These are phyloP conservation scores for Coccomyxa subellipsoidea DNA, from an alignment of 163 green algal species.

Conservation along the genomic window DNA sequence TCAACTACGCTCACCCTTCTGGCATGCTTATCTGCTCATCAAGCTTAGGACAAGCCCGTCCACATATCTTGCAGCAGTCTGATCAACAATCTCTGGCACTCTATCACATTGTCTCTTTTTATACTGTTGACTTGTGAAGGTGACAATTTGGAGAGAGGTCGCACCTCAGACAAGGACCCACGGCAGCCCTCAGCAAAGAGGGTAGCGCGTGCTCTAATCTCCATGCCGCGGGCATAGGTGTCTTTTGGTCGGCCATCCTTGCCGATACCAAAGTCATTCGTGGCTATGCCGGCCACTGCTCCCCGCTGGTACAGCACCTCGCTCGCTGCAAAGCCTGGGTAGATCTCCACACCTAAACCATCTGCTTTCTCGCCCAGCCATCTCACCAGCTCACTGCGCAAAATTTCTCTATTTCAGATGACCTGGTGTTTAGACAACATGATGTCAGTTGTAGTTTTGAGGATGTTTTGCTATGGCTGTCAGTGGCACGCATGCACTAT, in stretches of 20 bases:
- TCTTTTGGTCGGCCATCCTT: slow-evolving; percentile 68
- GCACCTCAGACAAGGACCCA: slow-evolving; percentile 77
- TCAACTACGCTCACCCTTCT: too few relatives aligned
- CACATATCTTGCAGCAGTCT: too few relatives aligned
- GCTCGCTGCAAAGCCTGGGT: slow-evolving; percentile 75
- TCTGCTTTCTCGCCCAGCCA: slow-evolving; percentile 83
- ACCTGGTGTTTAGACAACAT: too few relatives aligned
- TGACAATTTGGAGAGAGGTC: neutral
- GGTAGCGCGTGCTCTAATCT: slow-evolving; percentile 72
- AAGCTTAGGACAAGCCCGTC: too few relatives aligned
- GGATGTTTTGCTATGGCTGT: too few relatives aligned
- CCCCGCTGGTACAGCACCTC: slow-evolving; percentile 57
- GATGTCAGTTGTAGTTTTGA: neutral
- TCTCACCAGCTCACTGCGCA: slow-evolving; percentile 62
- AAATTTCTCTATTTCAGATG: neutral
- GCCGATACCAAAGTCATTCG: slow-evolving; percentile 72
- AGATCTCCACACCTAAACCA: slow-evolving; percentile 85
- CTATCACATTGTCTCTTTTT: too few relatives aligned
- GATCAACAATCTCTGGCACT: too few relatives aligned
- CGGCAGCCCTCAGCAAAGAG: slow-evolving; percentile 87
- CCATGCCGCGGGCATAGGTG: slow-evolving; percentile 68
- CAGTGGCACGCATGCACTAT: too few relatives aligned
- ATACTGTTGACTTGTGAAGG: too few relatives aligned
- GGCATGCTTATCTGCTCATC: too few relatives aligned
- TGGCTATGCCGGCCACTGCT: slow-evolving; percentile 64